Percentiles rank a stretch among this genome's conserved stretches.
These are phyloP conservation scores for Tolypocladium sp. DNA, from an alignment of 2,329 filamentous ascomycete species.

Conservation along the genomic window DNA sequence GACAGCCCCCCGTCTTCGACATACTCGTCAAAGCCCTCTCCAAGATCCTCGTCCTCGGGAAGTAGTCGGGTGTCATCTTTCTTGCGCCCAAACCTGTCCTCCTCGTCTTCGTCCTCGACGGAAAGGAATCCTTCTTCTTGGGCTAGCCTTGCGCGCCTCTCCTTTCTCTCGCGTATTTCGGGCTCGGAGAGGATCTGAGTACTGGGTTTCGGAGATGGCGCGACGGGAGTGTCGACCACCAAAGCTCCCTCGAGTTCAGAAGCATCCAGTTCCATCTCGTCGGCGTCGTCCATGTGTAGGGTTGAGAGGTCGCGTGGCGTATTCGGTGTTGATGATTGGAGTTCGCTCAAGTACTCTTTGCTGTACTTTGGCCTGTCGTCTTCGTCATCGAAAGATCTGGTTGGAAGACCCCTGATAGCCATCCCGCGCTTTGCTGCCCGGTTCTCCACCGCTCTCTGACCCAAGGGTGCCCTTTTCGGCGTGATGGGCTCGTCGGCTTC, in stretches of 20 bases:
- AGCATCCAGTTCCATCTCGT: constrained; percentile 46
- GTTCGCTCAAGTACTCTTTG: constrained; percentile 75
- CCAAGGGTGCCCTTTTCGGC: constrained; percentile 58
- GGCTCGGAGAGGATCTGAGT: constrained; percentile 66
- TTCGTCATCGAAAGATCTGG: constrained; percentile 44
- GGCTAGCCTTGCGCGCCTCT: constrained; percentile 72
- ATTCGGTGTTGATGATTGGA: constrained; percentile 77
- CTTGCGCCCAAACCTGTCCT: constrained; percentile 26
- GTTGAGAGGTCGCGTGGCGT: constrained; percentile 58
- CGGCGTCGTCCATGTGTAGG: constrained; percentile 33
- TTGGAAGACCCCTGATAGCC: constrained; percentile 39
- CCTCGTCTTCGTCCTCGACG: constrained; percentile 48
- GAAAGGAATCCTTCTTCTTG: constrained; percentile 59
- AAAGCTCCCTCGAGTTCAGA: constrained; percentile 55
- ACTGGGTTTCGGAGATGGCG: constrained; percentile 17
- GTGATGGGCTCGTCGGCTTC: constrained; percentile 42
- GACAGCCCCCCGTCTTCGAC: constrained; percentile 77
- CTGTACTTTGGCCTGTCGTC: constrained; percentile 72
- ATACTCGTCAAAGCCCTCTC: constrained; percentile 88
- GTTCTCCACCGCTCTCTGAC: constrained; percentile 56
- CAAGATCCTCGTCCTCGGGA: constrained; percentile 82
- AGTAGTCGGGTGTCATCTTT: constrained; percentile 67
- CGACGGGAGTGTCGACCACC: constrained; percentile 45
- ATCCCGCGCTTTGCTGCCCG: constrained; percentile 50
- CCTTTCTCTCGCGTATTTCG: constrained; percentile 87